Evolutionary conservation across 116 monocot genomes (phyloP), one percentile per base, ranked within the genome.

Genomic region (Trichopus zeylanicus): DNA sequence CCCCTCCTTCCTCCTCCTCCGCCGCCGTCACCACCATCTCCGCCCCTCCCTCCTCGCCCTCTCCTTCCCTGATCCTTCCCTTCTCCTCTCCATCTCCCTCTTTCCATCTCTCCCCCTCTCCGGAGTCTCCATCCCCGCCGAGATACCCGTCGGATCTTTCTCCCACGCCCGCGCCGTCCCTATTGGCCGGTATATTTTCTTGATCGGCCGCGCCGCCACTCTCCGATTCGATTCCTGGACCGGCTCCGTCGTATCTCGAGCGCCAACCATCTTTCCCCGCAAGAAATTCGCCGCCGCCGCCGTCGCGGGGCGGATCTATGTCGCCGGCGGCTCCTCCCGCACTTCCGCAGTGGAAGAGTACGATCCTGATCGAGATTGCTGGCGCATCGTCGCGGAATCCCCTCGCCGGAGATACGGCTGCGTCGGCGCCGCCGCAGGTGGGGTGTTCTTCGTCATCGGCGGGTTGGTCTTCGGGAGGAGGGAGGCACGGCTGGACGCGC

Each of bases 271-370:
- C 31, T 76, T 67, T 67, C 74, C 81, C 2, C 72, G 86, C 31
- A 86, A 77, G 66, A 86, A 84, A 61, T 95, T 95, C 75, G 90
- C 95, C 34, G 78, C 71, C 23, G 86, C 83, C 5, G 71, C 73
- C 9, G 4, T 81, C 31, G 63, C 23, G 58, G 78, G 83, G 30
- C 52, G 61, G 62, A 84, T 95, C 76, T 90, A 83, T 70, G 78
- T 87, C 51, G 86, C 90, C 60, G 90, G 95, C 18, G 95, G 95
- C 21, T 55, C 73, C 24, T 35, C 87, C 37, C 56, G 82, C 0
- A 73, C 78, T 1, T 60, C 84, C 7, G 74, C 78, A 33, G 78
- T 90, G 29, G 95, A 95, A 65, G 81, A 83, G 71, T 95, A 86
- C 76, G 83, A 95, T 53, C 90, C 90, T 29, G 60, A 37, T 6